These are phyloP conservation scores for Claviceps fusiformis DNA, from an alignment of 2,329 filamentous ascomycete genomes.

Conservation along the genomic window DNA sequence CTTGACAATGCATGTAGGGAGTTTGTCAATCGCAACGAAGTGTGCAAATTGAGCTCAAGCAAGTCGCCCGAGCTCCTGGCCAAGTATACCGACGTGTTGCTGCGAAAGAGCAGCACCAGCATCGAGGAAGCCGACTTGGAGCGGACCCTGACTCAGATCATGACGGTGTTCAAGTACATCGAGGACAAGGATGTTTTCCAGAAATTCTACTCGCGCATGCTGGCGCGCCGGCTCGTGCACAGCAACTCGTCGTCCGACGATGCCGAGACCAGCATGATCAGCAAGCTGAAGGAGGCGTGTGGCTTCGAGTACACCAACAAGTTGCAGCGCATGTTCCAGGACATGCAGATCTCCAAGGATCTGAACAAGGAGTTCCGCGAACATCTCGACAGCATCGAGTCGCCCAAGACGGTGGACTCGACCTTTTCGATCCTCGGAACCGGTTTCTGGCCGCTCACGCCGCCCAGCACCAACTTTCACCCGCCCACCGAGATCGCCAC, in stretches of 20 bases:
- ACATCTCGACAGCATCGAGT: slow-evolving; percentile 41
- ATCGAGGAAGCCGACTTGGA: slow-evolving; percentile 92
- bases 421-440: slow-evolving; percentile 89
- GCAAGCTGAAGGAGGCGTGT: slow-evolving; percentile 95
- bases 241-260: slow-evolving; percentile 93
- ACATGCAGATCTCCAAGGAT: slow-evolving; percentile 98
- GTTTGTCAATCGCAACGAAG: slow-evolving; percentile 94
- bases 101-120: slow-evolving; percentile 86
- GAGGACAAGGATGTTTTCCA: slow-evolving; percentile 99
- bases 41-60: slow-evolving; percentile 86
- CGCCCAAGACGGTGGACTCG: slow-evolving; percentile 64
- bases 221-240: slow-evolving; percentile 88
- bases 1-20: slow-evolving; percentile 95
- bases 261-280: slow-evolving; percentile 98
- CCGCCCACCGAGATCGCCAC: slow-evolving; percentile 73
- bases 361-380: slow-evolving; percentile 82
- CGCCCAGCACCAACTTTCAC: slow-evolving; percentile 77
- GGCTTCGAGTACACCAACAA: slow-evolving; percentile 99
- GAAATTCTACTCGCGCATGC: slow-evolving; percentile 96
- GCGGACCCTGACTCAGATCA: slow-evolving; percentile 76
- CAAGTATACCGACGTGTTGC: slow-evolving; percentile 84
- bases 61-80: slow-evolving; percentile 90
- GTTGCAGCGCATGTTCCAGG: slow-evolving; percentile 98
- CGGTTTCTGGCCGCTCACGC: slow-evolving; percentile 88
- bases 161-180: slow-evolving; percentile 99